phyloP scores from a whole-genome alignment of 352 stramenopile genomes.

The Pythium sp. region DNA sequence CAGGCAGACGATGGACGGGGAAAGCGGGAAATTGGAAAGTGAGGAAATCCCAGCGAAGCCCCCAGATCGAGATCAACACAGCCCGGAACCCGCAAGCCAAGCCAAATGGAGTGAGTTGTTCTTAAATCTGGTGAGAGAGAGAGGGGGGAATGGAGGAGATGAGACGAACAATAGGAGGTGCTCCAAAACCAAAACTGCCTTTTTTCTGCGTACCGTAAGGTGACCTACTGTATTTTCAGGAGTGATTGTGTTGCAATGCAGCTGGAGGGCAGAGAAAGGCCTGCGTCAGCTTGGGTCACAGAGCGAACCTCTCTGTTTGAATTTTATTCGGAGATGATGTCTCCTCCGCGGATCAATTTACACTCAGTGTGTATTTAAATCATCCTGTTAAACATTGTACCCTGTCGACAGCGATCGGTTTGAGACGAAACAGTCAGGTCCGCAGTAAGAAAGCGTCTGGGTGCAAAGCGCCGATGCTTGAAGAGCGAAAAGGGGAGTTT shows the following conservation, averaged over 20 bases:
- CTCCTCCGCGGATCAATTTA: not conserved
- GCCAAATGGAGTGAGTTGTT: not conserved
- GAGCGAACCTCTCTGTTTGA: not conserved
- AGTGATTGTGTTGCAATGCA: not conserved
- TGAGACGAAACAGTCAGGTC: not conserved
- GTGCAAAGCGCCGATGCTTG: not conserved
- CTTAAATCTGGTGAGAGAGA: not conserved
- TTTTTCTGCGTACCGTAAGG: constrained; percentile 15
- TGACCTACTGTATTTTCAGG: not conserved
- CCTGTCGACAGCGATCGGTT: not conserved
- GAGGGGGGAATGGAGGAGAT: constrained; percentile 5
- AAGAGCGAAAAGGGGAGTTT: not conserved
- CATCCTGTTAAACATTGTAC: not conserved
- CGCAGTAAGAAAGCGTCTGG: not conserved
- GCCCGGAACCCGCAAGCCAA: not conserved
- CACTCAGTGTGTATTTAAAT: no score
- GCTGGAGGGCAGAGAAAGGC: not conserved
- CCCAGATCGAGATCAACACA: not conserved
- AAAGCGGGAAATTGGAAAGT: constrained; percentile 4
- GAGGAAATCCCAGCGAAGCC: not conserved
- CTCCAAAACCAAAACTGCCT: not conserved
- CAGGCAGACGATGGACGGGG: not conserved
- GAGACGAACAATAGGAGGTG: not conserved
- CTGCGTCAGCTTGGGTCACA: not conserved
- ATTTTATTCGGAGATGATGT: not conserved